Base-by-base conservation (phyloP, 345 rosid genomes). In the Noccaea caerulescens region DNA sequence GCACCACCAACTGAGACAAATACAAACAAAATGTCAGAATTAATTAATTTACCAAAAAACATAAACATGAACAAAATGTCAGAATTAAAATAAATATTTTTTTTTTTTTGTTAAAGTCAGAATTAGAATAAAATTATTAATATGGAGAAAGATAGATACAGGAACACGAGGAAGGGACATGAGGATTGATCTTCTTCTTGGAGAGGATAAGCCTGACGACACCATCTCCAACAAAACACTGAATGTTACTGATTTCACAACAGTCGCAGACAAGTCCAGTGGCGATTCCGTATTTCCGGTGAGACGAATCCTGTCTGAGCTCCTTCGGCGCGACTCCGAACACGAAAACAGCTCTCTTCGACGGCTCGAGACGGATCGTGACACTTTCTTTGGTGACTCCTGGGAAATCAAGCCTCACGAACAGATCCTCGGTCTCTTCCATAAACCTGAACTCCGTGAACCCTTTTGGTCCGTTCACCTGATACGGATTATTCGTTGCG, bases 401-500 rank as follows among this genome's bases (percentile, higher is more conserved):
- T 1, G 74, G 73, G 23, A 61, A 7, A 37, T 68, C 74, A 1
- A 68, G 1, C 27, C 79, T 57, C 1, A 57, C 10, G 73, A 4
- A 68, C 51, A 62, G 32, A 45, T 62, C 70, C 4, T 62, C 44
- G 38, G 2, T 75, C 27, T 68, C 58, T 54, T 55, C 1, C 36
- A 12, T 44, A 7, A 36, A 10, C 58, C 8, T 75, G 9, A 36
- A 68, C 69, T 68, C 79, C 3, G 16, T 11, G 34, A 68, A 75
- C 30, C 69, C 79, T 62, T 44, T 75, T 54, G 73, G 73, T 3
- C 79, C 74, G 3, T 20, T 68, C 34, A 4, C 14, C 12, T 52
- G 64, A 44, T 61, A 68, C 69, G 64, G 79, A 47, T 75, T 75
- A 56, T 68, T 68, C 1, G 44, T 30, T 7, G 74, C 74, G 27